Evolutionary conservation across 257 asterid species (phyloP), one percentile per base, ranked within the genome.

Genomic region (Nicotiana otophora): DNA sequence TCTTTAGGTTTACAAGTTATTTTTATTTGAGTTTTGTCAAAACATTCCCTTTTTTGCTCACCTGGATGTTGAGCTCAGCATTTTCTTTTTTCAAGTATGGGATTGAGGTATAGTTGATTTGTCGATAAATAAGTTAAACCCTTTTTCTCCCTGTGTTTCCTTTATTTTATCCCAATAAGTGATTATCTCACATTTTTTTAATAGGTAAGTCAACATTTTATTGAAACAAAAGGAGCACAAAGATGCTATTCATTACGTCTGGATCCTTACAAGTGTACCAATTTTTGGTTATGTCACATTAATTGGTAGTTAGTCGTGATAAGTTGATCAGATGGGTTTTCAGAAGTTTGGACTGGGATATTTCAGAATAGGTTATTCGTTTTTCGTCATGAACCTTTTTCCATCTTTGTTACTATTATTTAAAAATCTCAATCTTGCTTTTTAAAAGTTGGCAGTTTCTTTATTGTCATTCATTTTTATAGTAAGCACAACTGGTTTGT

Each of bases 241-340:
- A 51, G 28, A 28, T 75, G 80, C 63, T 51, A 28, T 28, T 39
- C 8, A 10, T 26, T 51, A 33, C 16, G 28, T 75, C 26, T 7
- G 28, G 28, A 75, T 75, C 63, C 80, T 23, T 75, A 51, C 46
- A 75, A 75, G 80, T 75, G 17, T n/a, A 58, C 34, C 62, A 23
- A 60, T 23, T 46, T 74, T 26, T 74, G 51, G 7, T 46, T 74
- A 51, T 75, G 46, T 84, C 82, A 53, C 68, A 82, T 26, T 30
- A 61, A 78, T 85, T 33, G 66, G 46, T 75, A 11, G 64, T 46
- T 85, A 58, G 84, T 72, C 36, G 66, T 61, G 67, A 81, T 54
- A 57, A 75, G 54, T 63, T 81, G 62, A 82, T 55, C 46, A 65
- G 16, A 54, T 72, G 75, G 58, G 79, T 54, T 84, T 72, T 28